Conservation (phyloP, 2,329 filamentous ascomycete genomes). For the Pseudohalonectria lignicola region DNA sequence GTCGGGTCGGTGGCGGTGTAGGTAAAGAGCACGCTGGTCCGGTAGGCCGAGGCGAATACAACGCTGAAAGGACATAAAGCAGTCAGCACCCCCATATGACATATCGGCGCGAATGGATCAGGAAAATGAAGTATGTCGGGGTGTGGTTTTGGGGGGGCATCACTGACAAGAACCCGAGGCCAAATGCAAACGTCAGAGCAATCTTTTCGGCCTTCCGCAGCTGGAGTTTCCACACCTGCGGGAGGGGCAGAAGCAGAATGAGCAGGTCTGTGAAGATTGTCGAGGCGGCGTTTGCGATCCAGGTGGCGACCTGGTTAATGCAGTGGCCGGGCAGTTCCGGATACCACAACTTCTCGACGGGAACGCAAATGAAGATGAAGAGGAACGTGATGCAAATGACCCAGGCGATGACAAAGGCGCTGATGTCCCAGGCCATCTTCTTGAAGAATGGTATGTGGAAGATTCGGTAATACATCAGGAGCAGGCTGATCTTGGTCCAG, state of each 20-base stretch:
- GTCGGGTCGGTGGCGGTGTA: conserved; percentile 26
- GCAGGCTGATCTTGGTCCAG: conserved; percentile 36
- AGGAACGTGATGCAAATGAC: conserved; percentile 34
- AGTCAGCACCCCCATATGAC: no score
- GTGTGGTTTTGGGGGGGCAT: no score
- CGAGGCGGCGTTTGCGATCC: conserved; percentile 35
- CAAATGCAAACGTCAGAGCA: conserved; percentile 30
- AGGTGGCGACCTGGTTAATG: conserved; percentile 36
- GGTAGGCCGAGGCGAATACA: conserved; percentile 35
- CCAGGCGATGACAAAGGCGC: conserved; percentile 32
- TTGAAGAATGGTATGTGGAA: conserved; percentile 33
- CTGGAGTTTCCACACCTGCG: conserved; percentile 33
- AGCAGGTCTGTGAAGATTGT: conserved; percentile 34
- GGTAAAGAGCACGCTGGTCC: conserved; percentile 32
- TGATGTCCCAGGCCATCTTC: conserved; percentile 27
- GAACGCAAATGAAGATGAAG: conserved; percentile 40
- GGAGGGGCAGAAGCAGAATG: conserved; percentile 31
- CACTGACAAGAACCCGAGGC: conserved; percentile 30
- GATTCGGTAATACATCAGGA: conserved; percentile 42
- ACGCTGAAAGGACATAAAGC: conserved; percentile 23
- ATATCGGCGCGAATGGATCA: no score
- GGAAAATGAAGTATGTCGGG: no score
- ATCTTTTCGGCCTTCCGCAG: conserved; percentile 28
- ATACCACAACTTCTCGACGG: conserved; percentile 37
- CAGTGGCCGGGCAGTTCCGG: conserved; percentile 30